phyloP scores from a whole-genome alignment of 306 rosid genomes.

The Sesbania bispinosa region DNA sequence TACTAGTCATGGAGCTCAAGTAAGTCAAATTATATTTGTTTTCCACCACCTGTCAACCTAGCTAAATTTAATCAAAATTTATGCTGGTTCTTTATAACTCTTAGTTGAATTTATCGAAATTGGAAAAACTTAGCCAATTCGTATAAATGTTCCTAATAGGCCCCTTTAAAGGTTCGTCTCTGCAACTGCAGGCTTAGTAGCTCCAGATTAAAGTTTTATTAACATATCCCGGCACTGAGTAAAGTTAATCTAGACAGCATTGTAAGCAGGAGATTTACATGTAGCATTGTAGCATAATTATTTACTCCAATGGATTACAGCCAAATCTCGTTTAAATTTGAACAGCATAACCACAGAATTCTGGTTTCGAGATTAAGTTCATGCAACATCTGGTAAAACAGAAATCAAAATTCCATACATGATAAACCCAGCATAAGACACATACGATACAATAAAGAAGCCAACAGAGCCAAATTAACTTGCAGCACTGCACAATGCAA shows the following conservation, averaged over 20 bases:
- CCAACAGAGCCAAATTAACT: constrained; percentile 13
- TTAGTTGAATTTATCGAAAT: neutral
- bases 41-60: neutral
- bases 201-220: neutral
- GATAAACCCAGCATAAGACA: constrained; percentile 23
- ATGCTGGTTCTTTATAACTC: neutral
- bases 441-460: constrained; percentile 17
- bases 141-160: neutral
- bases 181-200: neutral
- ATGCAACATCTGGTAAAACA: constrained; percentile 3
- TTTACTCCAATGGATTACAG: neutral
- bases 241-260: neutral
- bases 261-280: neutral
- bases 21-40: neutral
- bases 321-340: constrained; percentile 14
- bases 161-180: neutral
- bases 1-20: neutral
- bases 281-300: neutral
- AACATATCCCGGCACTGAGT: neutral
- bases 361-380: constrained; percentile 4
- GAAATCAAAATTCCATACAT: constrained; percentile 21
- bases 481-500: constrained; percentile 38
- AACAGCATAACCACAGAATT: constrained; percentile 18
- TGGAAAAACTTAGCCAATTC: neutral
- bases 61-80: neutral